A percentile compares a stretch with the other conserved stretches of the same genome.
These are phyloP conservation scores for Yarrowia sp. DNA, from an alignment of 805 yeast species.

Conservation along the genomic window DNA sequence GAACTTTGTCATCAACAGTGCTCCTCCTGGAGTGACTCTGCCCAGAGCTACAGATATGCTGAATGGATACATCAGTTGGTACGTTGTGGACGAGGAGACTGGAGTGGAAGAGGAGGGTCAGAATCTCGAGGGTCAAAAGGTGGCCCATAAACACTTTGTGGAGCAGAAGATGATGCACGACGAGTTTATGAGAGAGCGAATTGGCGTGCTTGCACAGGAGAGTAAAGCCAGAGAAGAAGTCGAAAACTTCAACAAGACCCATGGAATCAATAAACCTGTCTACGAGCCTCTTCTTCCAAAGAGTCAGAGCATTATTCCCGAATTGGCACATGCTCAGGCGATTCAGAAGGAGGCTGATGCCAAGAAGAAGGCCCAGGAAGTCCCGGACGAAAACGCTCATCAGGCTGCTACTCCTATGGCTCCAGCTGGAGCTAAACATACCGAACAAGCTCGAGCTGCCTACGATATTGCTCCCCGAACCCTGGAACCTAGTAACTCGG, in stretches of 20 bases:
- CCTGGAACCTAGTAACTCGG: background rate
- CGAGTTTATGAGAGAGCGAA: slow-evolving; percentile 8
- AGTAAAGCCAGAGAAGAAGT: slow-evolving; percentile 8
- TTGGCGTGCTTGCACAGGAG: slow-evolving; percentile 1
- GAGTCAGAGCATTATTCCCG: slow-evolving; percentile 4
- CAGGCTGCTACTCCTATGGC: background rate
- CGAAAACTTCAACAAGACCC: slow-evolving; percentile 9
- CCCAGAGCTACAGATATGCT: slow-evolving; percentile 13
- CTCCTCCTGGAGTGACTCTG: slow-evolving; percentile 13
- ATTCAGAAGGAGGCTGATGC: background rate
- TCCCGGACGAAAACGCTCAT: background rate
- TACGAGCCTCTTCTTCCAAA: slow-evolving; percentile 1
- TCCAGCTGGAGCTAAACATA: background rate
- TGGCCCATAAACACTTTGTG: background rate
- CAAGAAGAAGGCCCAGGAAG: background rate
- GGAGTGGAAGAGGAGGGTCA: slow-evolving; percentile 12
- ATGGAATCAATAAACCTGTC: background rate
- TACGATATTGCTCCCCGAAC: background rate
- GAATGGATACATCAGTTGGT: slow-evolving; percentile 14
- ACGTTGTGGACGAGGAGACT: slow-evolving; percentile 9
- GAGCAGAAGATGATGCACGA: slow-evolving; percentile 21
- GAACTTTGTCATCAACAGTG: slow-evolving; percentile 20
- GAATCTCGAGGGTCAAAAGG: background rate
- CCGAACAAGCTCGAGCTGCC: background rate
- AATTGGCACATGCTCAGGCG: slow-evolving; percentile 6